Evolutionary conservation across 2,329 filamentous ascomycete species (phyloP).

Genomic region (Phyllosticta capitalensis): DNA sequence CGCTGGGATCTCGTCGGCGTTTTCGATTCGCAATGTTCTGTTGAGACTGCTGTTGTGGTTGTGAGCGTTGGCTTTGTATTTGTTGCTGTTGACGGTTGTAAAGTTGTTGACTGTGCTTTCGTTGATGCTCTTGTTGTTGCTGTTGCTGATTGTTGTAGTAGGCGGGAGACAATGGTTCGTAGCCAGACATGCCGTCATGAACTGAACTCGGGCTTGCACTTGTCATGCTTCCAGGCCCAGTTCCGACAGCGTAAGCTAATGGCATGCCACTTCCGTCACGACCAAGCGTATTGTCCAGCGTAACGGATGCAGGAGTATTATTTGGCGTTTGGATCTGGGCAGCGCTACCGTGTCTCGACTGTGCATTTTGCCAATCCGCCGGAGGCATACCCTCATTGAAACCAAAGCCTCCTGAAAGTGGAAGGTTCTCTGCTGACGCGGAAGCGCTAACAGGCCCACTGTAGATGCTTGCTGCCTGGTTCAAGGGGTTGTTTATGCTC

Average conservation of each 20-base stretch:
- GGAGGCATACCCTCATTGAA: slow-evolving; percentile 14
- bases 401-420: slow-evolving; percentile 3
- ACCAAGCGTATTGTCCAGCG: slow-evolving; percentile 21
- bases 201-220: slow-evolving; percentile 49
- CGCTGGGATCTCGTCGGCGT: slow-evolving; percentile 61
- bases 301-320: slow-evolving; percentile 30
- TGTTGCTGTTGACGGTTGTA: slow-evolving; percentile 18
- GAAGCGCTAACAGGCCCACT: slow-evolving; percentile 28
- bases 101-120: slow-evolving; percentile 13
- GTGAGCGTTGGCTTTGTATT: slow-evolving; percentile 18
- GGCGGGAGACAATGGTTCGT: slow-evolving; percentile 19
- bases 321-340: slow-evolving; percentile 34
- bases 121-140: slow-evolving; percentile 16
- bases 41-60: slow-evolving; percentile 7
- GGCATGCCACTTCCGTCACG: slow-evolving; percentile 34
- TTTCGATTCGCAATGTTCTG: slow-evolving; percentile 27
- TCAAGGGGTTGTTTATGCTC: slow-evolving; percentile 38
- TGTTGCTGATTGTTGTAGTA: slow-evolving; percentile 23
- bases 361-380: slow-evolving; percentile 29
- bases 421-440: slow-evolving; percentile 6
- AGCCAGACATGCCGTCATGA: slow-evolving; percentile 36
- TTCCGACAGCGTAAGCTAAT: slow-evolving; percentile 53
- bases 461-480: slow-evolving; percentile 26
- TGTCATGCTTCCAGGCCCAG: slow-evolving; percentile 45
- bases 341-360: slow-evolving; percentile 34